phyloP scores from a whole-genome alignment of 2,329 filamentous ascomycete genomes.

The Basipetospora chlamydospora region DNA sequence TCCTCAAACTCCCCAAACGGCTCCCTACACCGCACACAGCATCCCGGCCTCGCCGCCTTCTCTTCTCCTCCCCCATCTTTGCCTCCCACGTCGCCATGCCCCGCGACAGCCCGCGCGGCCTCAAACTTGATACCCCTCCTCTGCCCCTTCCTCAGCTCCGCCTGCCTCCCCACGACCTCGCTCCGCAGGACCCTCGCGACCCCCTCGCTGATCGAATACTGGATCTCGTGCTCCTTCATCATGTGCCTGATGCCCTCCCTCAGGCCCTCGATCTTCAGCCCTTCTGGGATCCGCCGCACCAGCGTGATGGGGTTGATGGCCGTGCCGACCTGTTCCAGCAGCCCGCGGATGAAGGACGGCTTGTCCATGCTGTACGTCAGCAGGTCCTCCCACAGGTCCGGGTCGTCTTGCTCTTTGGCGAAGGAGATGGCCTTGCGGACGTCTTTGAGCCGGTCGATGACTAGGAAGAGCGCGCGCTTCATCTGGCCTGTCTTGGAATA shows the following conservation, averaged over 20 bases:
- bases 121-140: constrained; percentile 83
- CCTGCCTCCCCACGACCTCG: constrained; percentile 77
- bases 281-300: constrained; percentile 80
- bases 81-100: constrained; percentile 23
- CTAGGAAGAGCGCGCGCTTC: constrained; percentile 79
- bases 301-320: constrained; percentile 85
- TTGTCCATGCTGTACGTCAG: constrained; percentile 97
- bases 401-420: constrained; percentile 82
- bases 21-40: constrained; percentile 43
- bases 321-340: constrained; percentile 88
- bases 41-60: constrained; percentile 27
- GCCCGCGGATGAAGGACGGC: constrained; percentile 78
- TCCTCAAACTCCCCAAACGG: constrained; percentile 46
- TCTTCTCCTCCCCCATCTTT: constrained; percentile 11
- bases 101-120: constrained; percentile 35
- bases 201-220: constrained; percentile 80
- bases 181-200: constrained; percentile 76
- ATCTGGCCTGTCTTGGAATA: constrained; percentile 92
- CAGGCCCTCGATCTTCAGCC: constrained; percentile 81
- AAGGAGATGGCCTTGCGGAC: constrained; percentile 89
- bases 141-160: constrained; percentile 63
- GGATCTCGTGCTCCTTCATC: constrained; percentile 91
- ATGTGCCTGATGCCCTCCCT: constrained; percentile 79
- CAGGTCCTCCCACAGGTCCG: constrained; percentile 87
- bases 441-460: constrained; percentile 84